Conservation (phyloP, 192 early-diverging fungal species). For the Paraglomus occultum region DNA sequence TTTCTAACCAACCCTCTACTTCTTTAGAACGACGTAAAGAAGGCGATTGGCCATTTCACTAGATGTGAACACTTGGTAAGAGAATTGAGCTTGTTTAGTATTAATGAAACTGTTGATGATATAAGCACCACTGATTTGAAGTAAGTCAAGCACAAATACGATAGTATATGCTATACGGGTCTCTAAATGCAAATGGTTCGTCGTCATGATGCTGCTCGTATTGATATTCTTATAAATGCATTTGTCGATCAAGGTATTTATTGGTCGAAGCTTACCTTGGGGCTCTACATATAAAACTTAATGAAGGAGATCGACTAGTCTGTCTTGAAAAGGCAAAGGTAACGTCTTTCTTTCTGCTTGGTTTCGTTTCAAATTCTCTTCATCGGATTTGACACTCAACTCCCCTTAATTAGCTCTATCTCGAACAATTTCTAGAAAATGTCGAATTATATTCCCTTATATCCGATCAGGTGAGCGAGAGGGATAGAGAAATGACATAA, state of each 20-base stretch:
- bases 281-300: slow-evolving; percentile 47
- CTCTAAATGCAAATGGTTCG: background rate
- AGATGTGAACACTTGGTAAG: slow-evolving; percentile 49
- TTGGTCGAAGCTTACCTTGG: slow-evolving; percentile 59
- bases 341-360: background rate
- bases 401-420: slow-evolving; percentile 34
- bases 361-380: background rate
- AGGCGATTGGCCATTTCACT: slow-evolving; percentile 46
- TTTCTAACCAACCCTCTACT: background rate
- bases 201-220: background rate
- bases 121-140: slow-evolving; percentile 77
- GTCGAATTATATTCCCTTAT: slow-evolving; percentile 41
- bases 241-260: slow-evolving; percentile 46
- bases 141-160: slow-evolving; percentile 29
- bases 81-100: slow-evolving; percentile 74
- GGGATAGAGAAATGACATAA: background rate
- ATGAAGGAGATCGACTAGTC: slow-evolving; percentile 39
- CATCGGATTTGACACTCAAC: background rate
- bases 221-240: background rate
- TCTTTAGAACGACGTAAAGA: slow-evolving; percentile 47
- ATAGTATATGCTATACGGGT: background rate
- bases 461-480: slow-evolving; percentile 10
- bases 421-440: slow-evolving; percentile 37
- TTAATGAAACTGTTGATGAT: slow-evolving; percentile 87
- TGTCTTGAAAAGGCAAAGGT: slow-evolving; percentile 54